Evolutionary conservation across 2,329 filamentous ascomycete genomes (phyloP).

Genomic region (Ophiostoma himal-ulmi): DNA sequence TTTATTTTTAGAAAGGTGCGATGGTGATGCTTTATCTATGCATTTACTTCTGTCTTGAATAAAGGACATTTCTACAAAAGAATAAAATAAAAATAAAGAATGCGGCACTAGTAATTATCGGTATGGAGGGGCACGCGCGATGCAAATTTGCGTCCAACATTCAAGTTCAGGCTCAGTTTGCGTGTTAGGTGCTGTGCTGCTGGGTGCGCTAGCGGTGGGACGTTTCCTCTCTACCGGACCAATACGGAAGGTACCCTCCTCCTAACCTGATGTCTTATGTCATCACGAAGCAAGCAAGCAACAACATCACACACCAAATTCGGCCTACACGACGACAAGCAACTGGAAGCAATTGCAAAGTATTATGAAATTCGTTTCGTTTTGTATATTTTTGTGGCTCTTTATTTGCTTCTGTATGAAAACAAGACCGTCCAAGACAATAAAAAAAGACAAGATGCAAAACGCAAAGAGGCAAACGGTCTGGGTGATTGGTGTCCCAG

Average conservation of each 20-base stretch:
- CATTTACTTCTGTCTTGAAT: background rate
- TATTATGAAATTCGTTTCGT: background rate
- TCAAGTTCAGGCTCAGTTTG: background rate
- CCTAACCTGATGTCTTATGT: background rate
- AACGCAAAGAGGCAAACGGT: background rate
- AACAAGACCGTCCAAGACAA: background rate
- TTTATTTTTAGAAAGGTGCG: background rate
- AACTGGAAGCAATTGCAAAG: background rate
- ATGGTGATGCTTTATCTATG: background rate
- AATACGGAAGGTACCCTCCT: background rate
- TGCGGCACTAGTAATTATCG: background rate
- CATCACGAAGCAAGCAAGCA: background rate
- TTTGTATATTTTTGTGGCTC: background rate
- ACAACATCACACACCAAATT: background rate
- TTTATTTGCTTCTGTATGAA: background rate
- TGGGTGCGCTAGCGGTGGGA: constrained; percentile 6
- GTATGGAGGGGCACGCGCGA: constrained; percentile 6
- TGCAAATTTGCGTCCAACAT: constrained; percentile 4
- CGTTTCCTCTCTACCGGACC: background rate
- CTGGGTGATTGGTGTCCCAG: background rate
- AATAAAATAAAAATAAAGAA: background rate
- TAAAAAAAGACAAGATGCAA: background rate
- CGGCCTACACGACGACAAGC: background rate
- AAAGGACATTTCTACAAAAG: no score
- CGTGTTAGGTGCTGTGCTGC: background rate